These are phyloP conservation scores for Dictyostelium purpureum DNA, from an alignment of 78 protist species.

Conservation along the genomic window DNA sequence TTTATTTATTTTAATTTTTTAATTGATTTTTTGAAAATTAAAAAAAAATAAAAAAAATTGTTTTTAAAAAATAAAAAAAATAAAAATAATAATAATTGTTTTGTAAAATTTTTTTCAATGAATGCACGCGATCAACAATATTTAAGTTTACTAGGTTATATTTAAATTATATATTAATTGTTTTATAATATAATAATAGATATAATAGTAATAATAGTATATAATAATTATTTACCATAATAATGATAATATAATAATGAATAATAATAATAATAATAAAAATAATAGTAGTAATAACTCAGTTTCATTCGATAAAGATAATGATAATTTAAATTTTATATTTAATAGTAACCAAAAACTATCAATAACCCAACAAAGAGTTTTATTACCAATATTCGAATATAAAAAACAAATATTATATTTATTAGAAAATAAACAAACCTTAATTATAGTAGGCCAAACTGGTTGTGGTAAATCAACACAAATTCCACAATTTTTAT, in stretches of 20 bases:
- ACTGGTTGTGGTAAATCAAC: constrained; percentile 89
- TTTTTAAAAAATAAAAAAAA: no score
- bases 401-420: constrained; percentile 42
- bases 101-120: no score
- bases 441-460: constrained; percentile 73
- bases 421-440: constrained; percentile 58
- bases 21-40: no score
- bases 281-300: not conserved
- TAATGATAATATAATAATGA: not conserved
- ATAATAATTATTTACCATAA: not conserved
- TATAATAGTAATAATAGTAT: no score
- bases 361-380: constrained; percentile 63
- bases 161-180: no score
- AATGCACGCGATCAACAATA: no score
- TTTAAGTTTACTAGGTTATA: no score
- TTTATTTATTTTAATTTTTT: no score
- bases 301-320: constrained; percentile 1
- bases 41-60: no score
- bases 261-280: not conserved
- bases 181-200: no score
- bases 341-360: constrained; percentile 22
- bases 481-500: constrained; percentile 86
- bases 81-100: no score
- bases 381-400: constrained; percentile 62
- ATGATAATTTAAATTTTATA: constrained; percentile 6